Evolutionary conservation across 2,329 filamentous ascomycete genomes (phyloP), one percentile per base, ranked within the genome.

Genomic region (Trichoderma pleuroti): DNA sequence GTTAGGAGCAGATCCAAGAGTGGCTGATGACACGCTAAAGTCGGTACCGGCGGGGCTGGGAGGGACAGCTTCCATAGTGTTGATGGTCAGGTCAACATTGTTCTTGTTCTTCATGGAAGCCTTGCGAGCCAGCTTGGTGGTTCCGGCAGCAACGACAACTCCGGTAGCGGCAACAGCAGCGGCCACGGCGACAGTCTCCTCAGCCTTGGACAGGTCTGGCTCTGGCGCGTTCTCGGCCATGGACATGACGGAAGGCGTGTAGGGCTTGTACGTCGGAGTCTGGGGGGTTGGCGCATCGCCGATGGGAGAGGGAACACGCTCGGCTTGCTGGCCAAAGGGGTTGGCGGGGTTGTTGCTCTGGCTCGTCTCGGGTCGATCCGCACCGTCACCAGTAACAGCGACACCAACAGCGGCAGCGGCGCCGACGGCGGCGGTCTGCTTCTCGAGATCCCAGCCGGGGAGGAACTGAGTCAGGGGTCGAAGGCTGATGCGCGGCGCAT

Each of bases 391-490:
- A 70, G 80, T 71, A 26, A 71, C 57, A 26, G 67, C 71, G 14
- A 72, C 49, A 21, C 71, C 71, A 30, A 67, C 62, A 16, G 70
- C 70, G 28, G 70, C 70, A 71, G 70, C 68, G 14, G 68, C 69
- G 71, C 70, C 68, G 26, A 80, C 75, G 60, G 79, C 76, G 10
- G 84, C 88, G 42, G 80, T 77, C 64, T 84, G 82, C 77, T 85
- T 84, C 68, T 87, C 86, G 9, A 82, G 76, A 68, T 80, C 80
- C 74, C 76, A 86, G 76, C 88, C 90, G 6, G 93, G 92, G 49
- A 93, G 86, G 81, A 97, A 94, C 76, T 96, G 90, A 52, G 93
- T 95, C 62, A 96, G 88, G 3, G 94, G 94, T 63, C 93, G 91
- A 68, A 97, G 86, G 77, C 93, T 97, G 72, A 98, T 86, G 73